These are phyloP conservation scores for Jamesozyma hellenica DNA, from an alignment of 805 yeast species.

Conservation along the genomic window DNA sequence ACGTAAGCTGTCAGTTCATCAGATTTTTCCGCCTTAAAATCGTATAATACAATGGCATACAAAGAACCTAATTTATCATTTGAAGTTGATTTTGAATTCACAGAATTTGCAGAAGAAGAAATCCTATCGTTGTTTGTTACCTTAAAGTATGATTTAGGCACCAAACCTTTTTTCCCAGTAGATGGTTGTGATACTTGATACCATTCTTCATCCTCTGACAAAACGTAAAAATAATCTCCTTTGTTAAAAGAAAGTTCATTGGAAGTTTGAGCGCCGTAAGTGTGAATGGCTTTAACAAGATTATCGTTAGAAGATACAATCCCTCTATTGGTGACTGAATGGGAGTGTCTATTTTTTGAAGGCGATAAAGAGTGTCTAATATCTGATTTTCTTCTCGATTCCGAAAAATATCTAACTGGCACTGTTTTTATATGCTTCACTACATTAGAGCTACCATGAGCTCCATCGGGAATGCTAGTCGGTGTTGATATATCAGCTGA, in stretches of 20 bases:
- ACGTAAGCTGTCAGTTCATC: conserved; percentile 80
- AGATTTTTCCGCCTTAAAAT: conserved; percentile 61
- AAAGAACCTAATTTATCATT: conserved; percentile 35
- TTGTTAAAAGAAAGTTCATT: conserved; percentile 68
- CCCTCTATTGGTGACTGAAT: conserved; percentile 9
- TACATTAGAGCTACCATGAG: conserved; percentile 10
- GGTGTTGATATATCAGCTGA: conserved; percentile 32
- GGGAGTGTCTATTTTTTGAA: conserved; percentile 4
- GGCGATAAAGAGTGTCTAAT: conserved; percentile 3
- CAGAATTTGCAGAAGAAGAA: conserved; percentile 1
- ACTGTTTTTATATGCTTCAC: conserved; percentile 21
- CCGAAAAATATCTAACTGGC: conserved; percentile 12
- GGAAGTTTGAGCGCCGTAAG: conserved; percentile 68
- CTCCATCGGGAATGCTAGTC: conserved; percentile 13
- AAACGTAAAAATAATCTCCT: conserved; percentile 86
- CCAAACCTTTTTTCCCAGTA: conserved; percentile 68
- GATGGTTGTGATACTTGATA: conserved; percentile 84
- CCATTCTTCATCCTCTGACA: conserved; percentile 60
- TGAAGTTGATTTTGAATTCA: conserved; percentile 3
- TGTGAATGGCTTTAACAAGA: conserved; percentile 73
- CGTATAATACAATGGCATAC: conserved; percentile 79
- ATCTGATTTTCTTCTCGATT: conserved; percentile 7
- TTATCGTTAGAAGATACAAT: conserved; percentile 44
- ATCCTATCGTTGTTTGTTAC: conserved; percentile 50
- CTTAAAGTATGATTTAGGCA: conserved; percentile 78